Evolutionary conservation across 2,329 filamentous ascomycete genomes (phyloP).

Genomic region (Trichophyton schoenleinii): DNA sequence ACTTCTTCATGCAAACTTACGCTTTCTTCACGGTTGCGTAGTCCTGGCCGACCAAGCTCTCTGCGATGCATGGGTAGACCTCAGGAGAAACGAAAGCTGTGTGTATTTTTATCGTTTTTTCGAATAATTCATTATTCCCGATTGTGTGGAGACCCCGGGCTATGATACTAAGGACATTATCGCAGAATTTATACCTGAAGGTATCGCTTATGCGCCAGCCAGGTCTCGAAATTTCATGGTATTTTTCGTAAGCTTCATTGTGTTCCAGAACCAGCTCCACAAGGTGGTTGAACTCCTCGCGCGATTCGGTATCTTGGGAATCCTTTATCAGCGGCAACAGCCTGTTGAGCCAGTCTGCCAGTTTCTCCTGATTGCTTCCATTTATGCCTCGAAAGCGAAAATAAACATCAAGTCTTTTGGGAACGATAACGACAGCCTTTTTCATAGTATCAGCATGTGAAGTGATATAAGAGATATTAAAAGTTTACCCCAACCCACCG

Average conservation of each 20-base stretch:
- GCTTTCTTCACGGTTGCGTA: background rate
- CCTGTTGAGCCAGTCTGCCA: background rate
- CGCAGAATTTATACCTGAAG: background rate
- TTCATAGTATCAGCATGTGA: background rate
- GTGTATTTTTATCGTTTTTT: background rate
- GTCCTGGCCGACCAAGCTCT: background rate
- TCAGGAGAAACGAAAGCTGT: background rate
- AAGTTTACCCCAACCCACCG: slow-evolving; percentile 9
- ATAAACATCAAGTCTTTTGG: background rate
- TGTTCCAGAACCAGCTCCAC: background rate
- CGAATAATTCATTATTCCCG: background rate
- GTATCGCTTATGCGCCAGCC: background rate
- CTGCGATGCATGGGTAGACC: background rate
- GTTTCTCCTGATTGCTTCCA: background rate
- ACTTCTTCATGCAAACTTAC: background rate
- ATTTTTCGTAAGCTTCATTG: background rate
- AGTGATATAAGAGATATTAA: background rate
- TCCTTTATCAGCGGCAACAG: background rate
- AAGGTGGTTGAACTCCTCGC: background rate
- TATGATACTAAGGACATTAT: slow-evolving; percentile 1
- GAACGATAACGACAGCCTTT: slow-evolving; percentile 3
- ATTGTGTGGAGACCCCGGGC: background rate
- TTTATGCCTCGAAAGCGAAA: slow-evolving; percentile 1
- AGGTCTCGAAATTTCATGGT: background rate
- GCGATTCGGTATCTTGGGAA: background rate